These are phyloP conservation scores for Cladosporium sp. DNA, from an alignment of 2,329 filamentous ascomycete species.

Conservation along the genomic window DNA sequence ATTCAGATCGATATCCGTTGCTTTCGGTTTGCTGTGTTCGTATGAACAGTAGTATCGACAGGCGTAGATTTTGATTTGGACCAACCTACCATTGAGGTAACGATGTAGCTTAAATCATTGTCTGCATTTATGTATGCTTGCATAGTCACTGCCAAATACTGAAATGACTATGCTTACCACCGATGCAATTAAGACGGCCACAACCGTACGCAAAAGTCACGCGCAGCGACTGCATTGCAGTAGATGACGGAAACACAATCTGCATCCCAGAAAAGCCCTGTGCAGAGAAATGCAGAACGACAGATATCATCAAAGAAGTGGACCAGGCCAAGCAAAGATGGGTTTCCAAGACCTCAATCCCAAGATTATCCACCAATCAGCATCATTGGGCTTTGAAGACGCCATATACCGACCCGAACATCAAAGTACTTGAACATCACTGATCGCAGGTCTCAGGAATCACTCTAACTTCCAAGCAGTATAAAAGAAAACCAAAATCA, in stretches of 20 bases:
- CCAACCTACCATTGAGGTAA: not conserved
- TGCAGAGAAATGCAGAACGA: not conserved
- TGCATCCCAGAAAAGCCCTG: not conserved
- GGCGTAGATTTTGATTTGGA: not conserved
- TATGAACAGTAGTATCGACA: not conserved
- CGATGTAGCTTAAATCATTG: too few relatives aligned
- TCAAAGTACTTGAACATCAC: not conserved
- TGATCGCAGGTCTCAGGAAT: not conserved
- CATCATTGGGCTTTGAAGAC: not conserved
- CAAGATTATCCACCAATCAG: not conserved
- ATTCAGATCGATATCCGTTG: too few relatives aligned
- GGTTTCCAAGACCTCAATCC: not conserved
- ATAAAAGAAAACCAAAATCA: not conserved
- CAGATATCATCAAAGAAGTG: not conserved
- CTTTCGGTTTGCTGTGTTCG: too few relatives aligned
- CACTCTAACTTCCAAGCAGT: not conserved
- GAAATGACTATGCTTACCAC: too few relatives aligned
- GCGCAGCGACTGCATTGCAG: not conserved
- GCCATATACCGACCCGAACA: not conserved
- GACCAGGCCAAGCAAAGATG: not conserved
- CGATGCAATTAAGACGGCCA: too few relatives aligned
- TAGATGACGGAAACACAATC: not conserved
- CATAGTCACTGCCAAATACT: too few relatives aligned
- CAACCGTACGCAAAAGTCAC: too few relatives aligned
- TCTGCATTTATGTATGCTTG: too few relatives aligned